Evolutionary conservation across 768 basidiomycete genomes (phyloP).

Genomic region (Amanita exitialis): DNA sequence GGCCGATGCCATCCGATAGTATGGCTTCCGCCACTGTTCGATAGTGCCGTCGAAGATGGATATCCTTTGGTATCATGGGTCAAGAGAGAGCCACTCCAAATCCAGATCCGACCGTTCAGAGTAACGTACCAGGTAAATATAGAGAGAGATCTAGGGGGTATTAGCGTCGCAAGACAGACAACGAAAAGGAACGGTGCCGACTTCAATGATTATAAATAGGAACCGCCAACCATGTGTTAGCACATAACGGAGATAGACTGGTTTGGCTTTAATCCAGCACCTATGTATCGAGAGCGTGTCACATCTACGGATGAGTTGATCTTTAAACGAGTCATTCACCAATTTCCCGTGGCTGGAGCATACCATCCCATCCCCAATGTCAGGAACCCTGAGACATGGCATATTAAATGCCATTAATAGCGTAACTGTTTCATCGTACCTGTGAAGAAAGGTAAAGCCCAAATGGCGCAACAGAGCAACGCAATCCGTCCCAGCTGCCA

Average conservation of each 20-base stretch:
- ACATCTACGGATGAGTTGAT: not conserved
- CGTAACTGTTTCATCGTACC: not conserved
- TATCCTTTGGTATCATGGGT: not conserved
- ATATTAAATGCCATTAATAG: not conserved
- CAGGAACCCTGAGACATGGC: conserved; percentile 5
- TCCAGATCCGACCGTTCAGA: too few species aligned
- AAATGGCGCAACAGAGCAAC: not conserved
- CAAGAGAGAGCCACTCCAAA: not conserved
- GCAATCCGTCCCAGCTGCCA: not conserved
- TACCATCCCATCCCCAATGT: conserved; percentile 9
- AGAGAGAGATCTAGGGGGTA: not conserved
- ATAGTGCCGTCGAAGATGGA: conserved; percentile 3
- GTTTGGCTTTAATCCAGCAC: conserved; percentile 9
- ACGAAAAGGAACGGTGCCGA: conserved; percentile 11
- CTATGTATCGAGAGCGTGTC: not conserved
- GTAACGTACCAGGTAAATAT: not conserved
- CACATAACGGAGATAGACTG: conserved; percentile 8
- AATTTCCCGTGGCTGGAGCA: conserved; percentile 8
- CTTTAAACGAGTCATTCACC: not conserved
- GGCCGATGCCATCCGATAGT: not conserved
- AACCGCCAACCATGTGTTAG: conserved; percentile 10
- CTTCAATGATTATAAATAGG: conserved; percentile 10
- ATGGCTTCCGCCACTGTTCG: not conserved
- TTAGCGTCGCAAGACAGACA: not conserved
- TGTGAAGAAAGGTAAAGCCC: conserved; percentile 4